Percentiles rank a stretch among this genome's conserved stretches.
Evolutionary conservation across 2,329 filamentous ascomycete species (phyloP).

Genomic region (Aotearoamyces nothofagi): DNA sequence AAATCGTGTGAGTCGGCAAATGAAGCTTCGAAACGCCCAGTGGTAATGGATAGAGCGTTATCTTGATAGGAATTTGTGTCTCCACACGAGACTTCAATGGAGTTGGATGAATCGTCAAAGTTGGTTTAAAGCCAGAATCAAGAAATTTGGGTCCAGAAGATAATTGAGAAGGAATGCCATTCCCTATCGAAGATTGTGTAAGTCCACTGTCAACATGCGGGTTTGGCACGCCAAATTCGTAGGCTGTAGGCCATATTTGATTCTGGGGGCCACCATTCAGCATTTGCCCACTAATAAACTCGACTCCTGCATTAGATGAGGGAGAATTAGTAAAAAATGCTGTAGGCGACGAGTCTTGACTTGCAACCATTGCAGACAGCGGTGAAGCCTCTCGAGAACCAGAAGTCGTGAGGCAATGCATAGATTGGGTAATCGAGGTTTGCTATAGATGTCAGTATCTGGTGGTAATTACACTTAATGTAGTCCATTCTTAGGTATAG

Average conservation of each 20-base stretch:
- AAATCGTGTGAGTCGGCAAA: constrained; percentile 79
- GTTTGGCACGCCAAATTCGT: constrained; percentile 6
- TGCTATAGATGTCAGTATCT: no score
- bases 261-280: constrained; percentile 10
- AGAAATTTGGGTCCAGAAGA: constrained; percentile 13
- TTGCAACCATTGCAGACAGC: constrained; percentile 32
- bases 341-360: constrained; percentile 35
- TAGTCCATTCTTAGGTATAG: no score
- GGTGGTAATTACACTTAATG: no score
- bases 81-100: constrained; percentile 83
- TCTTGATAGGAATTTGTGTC: constrained; percentile 82
- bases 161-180: constrained; percentile 11
- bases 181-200: constrained; percentile 12
- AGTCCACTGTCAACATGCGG: constrained; percentile 6
- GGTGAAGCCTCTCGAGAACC: constrained; percentile 39
- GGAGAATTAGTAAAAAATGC: constrained; percentile 31
- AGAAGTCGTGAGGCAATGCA: constrained; percentile 30
- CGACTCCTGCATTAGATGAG: constrained; percentile 26
- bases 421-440: constrained; percentile 33
- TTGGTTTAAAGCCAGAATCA: constrained; percentile 18
- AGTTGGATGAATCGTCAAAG: constrained; percentile 47
- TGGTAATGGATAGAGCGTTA: constrained; percentile 65
- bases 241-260: constrained; percentile 21
- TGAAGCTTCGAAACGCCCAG: constrained; percentile 65
- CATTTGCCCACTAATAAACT: constrained; percentile 23